Percentiles rank a stretch among this genome's conserved stretches.
Conservation (phyloP, 495 filamentous ascomycete genomes). For the Trichoderma orchidacearum region DNA sequence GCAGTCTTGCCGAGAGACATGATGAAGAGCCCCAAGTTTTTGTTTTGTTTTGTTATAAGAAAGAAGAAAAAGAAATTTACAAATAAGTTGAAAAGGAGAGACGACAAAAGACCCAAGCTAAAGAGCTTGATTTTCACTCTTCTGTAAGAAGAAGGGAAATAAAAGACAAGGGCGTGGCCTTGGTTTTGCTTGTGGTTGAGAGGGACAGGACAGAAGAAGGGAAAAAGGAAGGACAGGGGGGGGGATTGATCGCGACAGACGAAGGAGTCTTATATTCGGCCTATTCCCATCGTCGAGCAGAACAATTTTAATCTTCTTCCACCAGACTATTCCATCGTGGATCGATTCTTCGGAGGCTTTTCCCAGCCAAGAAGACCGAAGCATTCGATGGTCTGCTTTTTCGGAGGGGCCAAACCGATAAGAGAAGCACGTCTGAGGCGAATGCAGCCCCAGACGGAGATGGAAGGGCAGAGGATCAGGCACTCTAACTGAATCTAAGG, state of each 20-base stretch:
- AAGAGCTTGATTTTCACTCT: neutral
- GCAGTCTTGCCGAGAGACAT: constrained; percentile 25
- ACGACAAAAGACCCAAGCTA: neutral
- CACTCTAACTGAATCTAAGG: neutral
- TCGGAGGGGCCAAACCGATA: neutral
- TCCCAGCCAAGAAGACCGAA: neutral
- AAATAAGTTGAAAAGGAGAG: neutral
- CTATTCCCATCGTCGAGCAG: neutral
- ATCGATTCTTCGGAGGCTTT: neutral
- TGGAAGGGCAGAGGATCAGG: neutral
- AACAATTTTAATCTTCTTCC: neutral
- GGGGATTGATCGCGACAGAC: neutral
- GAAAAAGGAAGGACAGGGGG: neutral
- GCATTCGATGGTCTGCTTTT: neutral
- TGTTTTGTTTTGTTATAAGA: neutral
- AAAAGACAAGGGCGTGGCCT: neutral
- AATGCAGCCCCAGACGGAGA: neutral
- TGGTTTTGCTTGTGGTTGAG: neutral
- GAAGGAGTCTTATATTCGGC: neutral
- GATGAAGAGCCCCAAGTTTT: too few species aligned
- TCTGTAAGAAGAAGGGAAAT: neutral
- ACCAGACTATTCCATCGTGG: neutral
- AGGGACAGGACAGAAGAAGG: neutral
- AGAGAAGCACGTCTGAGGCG: neutral
- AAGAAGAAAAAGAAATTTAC: too few species aligned